A percentile compares a stretch with the other conserved stretches of the same genome.
Evolutionary conservation across 2,329 filamentous ascomycete genomes (phyloP).

Genomic region (Pleoardoris graminearum): DNA sequence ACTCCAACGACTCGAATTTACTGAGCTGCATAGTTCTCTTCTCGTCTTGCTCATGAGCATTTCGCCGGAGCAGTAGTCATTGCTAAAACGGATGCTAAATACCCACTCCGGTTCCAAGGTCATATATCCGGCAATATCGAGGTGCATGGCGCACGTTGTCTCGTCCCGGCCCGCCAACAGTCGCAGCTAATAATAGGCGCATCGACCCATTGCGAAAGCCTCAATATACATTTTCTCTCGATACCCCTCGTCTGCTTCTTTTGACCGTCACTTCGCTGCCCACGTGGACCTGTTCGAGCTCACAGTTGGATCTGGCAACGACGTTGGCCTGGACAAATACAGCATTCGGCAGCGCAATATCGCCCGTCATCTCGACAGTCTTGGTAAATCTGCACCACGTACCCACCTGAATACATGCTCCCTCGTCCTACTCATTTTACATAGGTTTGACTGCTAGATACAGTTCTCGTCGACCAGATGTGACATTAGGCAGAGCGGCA

Average conservation of each 20-base stretch:
- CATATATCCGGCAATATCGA: neutral
- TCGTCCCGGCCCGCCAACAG: neutral
- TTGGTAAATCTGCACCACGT: neutral
- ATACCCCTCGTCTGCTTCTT: neutral
- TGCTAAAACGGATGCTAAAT: neutral
- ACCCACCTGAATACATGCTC: neutral
- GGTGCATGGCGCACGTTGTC: neutral
- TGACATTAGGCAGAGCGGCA: no score
- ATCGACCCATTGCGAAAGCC: neutral
- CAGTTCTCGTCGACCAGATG: neutral
- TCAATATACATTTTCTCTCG: neutral
- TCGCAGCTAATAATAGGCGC: slow-evolving; percentile 1
- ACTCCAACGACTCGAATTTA: no score
- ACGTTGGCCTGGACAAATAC: neutral
- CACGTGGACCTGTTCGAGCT: neutral
- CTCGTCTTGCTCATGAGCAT: no score
- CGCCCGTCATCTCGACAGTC: no score
- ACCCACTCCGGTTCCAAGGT: neutral
- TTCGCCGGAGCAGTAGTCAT: no score
- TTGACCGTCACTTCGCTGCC: neutral
- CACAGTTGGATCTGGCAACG: neutral
- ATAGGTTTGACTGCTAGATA: neutral
- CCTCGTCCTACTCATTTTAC: neutral
- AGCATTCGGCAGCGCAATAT: neutral
- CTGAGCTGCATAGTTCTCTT: no score